Evolutionary conservation across 2,329 filamentous ascomycete genomes (phyloP), one percentile per base, ranked within the genome.

Genomic region (Talaromyces albobiverticillius): DNA sequence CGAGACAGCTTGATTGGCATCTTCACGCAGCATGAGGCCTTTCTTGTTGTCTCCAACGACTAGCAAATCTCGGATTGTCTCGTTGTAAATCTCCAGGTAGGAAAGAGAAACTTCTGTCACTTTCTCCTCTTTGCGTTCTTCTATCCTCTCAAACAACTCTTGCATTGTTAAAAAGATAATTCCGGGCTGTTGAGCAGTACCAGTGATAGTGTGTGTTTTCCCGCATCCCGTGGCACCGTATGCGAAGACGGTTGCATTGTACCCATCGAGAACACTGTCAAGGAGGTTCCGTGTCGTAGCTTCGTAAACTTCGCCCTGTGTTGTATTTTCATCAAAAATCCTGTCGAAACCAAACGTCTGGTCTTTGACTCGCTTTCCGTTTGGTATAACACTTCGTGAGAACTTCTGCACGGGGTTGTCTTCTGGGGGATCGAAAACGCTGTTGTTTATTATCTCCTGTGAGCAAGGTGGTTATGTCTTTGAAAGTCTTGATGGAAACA

Each of bases 111-210:
- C 79, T 65, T 97, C 94, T 3, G 91, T 94, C 25, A 85, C 80
- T 73, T 96, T 97, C 57, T 96, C 91, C 55, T 88, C 85, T 58
- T 86, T 87, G 51, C 89, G 77, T 54, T 97, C 94, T n/a, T 80
- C 78, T 61, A 99, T 96, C 71, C 93, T 90, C 75, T 99, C 94
- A 67, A 99, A 99, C 22, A 99, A 79, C 73, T 99, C 94, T 72
- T 97, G 93, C 92, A 99, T 99, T 1, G 94, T 97, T 64, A 99
- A 77, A 75, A 97, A 99, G 69, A 99, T 99, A 65, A 99, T 97
- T 54, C 94, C 94, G 0, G 94, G 94, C 66, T 95, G 88, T 69
- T 95, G 89, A 1, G 90, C 76, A 0, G 93, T 96, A 61, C 94
- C 94, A 3, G 87, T 90, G 66, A 99, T 99, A 9, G 94, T 99